Base-by-base conservation (phyloP, 305 asterid genomes). In the Striga hermonthica region DNA sequence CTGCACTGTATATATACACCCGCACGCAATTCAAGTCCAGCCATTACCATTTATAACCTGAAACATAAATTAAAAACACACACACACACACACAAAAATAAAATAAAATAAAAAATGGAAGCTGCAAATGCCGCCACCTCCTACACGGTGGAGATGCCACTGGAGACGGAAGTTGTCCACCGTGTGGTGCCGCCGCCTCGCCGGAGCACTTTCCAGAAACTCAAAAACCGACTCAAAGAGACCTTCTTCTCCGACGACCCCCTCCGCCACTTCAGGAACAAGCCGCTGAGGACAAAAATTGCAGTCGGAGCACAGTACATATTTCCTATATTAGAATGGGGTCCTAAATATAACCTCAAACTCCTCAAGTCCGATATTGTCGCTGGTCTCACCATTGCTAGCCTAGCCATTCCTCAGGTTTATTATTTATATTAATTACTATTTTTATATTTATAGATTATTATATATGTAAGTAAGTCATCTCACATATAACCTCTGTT, bases 401-500 rank as follows among this genome's bases (percentile, higher is more conserved):
- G 59, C 59, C 59, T 54, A 8, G 59, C 59, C 59, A 54, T 54
- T 16, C 59, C 59, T 54, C 59, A 54, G 54, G 54, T 48, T 48
- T 5, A n/a, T 48, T 22, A 22, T 22, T 22, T 0, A 22, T 22
- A 22, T 22, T 22, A 22, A 22, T 22, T 22, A 22, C 31, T 22
- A 22, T 22, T 22, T 22, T 22, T 22, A 22, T 22, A 22, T 22
- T 22, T 22, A 22, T 22, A 22, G 31, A 22, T 22, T 22, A 22
- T 22, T 22, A 22, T 22, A 22, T 22, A 22, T 22, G 31, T 22
- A 22, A 22, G 31, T 22, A 22, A n/a, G n/a, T n/a, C n/a, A n/a
- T n/a, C n/a, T n/a, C n/a, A n/a, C n/a, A n/a, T n/a, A n/a, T n/a
- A n/a, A n/a, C n/a, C n/a, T n/a, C n/a, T n/a, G n/a, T n/a, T n/a